Conservation (phyloP, 306 rosid genomes). For the Begonia masoniana region DNA sequence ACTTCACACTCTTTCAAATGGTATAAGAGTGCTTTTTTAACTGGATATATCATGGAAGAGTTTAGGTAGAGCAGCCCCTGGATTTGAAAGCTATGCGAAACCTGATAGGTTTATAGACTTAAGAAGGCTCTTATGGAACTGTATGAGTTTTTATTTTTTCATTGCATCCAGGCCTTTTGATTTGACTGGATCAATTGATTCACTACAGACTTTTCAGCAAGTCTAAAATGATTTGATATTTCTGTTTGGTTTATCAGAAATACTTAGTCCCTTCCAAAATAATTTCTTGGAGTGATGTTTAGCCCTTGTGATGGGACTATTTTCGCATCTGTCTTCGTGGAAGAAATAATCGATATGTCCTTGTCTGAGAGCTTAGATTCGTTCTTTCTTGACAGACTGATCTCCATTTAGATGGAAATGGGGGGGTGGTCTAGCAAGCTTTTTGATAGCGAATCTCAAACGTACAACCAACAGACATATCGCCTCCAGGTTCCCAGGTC, state of each 20-base stretch:
- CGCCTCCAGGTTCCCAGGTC: too few species aligned
- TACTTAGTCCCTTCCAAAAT: neutral
- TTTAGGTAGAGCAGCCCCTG: too few species aligned
- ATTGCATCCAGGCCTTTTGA: neutral
- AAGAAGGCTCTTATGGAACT: neutral
- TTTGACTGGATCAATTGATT: neutral
- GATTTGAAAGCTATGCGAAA: too few species aligned
- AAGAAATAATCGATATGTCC: neutral
- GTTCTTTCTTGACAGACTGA: neutral
- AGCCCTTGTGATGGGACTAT: neutral
- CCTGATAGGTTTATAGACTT: too few species aligned
- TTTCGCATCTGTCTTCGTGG: neutral
- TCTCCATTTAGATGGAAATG: neutral
- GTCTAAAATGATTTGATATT: neutral
- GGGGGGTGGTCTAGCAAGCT: too few species aligned
- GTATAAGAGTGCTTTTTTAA: too few species aligned
- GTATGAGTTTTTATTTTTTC: neutral
- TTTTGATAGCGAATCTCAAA: too few species aligned
- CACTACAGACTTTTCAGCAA: neutral
- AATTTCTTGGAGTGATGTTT: neutral
- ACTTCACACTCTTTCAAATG: too few species aligned
- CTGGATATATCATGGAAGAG: too few species aligned
- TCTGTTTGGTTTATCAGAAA: neutral
- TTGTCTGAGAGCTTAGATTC: neutral
- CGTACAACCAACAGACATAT: too few species aligned